These are phyloP conservation scores for Arachnomyces sp. DNA, from an alignment of 2,329 filamentous ascomycete genomes.

Conservation along the genomic window DNA sequence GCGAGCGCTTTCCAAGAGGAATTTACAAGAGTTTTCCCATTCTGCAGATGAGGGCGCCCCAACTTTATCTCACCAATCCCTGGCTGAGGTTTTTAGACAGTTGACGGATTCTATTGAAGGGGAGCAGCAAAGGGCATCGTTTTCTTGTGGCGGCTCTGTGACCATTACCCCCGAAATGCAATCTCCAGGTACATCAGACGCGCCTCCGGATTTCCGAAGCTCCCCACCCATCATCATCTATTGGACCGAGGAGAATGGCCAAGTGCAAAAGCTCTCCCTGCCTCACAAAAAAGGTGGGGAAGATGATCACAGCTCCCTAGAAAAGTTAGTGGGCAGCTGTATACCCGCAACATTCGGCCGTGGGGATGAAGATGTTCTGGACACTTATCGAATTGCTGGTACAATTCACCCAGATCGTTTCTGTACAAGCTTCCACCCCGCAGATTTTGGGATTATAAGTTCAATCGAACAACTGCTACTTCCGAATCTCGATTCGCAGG, in stretches of 20 bases:
- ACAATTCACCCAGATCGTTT: conserved; percentile 45
- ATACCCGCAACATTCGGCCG: conserved; percentile 44
- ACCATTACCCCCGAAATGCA: not conserved
- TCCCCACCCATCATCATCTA: conserved; percentile 11
- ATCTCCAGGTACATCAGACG: not conserved
- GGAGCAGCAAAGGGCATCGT: conserved; percentile 6
- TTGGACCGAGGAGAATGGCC: conserved; percentile 6
- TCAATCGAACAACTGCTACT: conserved; percentile 41
- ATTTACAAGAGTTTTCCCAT: not conserved
- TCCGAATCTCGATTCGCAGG: conserved; percentile 17
- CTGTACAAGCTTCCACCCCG: conserved; percentile 44
- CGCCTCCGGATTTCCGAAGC: not conserved
- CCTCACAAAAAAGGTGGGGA: not conserved
- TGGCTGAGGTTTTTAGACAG: conserved; percentile 1
- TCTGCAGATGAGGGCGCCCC: not conserved
- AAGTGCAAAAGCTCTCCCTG: conserved; percentile 2
- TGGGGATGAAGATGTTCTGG: conserved; percentile 39
- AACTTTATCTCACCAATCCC: not conserved
- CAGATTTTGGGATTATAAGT: conserved; percentile 46
- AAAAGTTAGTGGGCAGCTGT: conserved; percentile 25
- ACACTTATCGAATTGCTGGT: conserved; percentile 45
- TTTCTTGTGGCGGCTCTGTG: conserved; percentile 13
- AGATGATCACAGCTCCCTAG: conserved; percentile 1
- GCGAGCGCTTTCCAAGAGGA: not conserved
- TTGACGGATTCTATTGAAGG: conserved; percentile 7